These are phyloP conservation scores for Wickerhamiella sorbophila DNA, from an alignment of 805 yeast species.

Conservation along the genomic window DNA sequence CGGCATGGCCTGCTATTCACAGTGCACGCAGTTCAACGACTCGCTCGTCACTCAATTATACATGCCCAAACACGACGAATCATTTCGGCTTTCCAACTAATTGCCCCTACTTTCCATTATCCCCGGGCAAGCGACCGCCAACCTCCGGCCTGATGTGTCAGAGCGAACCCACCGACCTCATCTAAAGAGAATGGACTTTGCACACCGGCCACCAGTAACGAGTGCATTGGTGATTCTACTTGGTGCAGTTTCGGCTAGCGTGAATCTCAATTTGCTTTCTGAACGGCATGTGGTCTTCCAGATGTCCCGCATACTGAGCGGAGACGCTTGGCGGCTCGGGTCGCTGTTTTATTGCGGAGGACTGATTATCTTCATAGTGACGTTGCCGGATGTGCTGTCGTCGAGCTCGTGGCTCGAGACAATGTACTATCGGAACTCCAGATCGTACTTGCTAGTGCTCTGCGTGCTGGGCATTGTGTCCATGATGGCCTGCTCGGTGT, in stretches of 20 bases:
- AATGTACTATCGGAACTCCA: slow-evolving; percentile 20
- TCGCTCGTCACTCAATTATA: too few species aligned
- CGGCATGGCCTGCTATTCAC: too few species aligned
- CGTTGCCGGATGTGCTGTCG: slow-evolving; percentile 2
- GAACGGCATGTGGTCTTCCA: slow-evolving; percentile 8
- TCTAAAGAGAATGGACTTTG: too few species aligned
- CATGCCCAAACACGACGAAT: too few species aligned
- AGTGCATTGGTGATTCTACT: slow-evolving; percentile 26
- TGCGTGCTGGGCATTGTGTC: slow-evolving; percentile 19
- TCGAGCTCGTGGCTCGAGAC: slow-evolving; percentile 22
- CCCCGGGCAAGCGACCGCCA: too few species aligned
- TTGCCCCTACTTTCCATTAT: too few species aligned
- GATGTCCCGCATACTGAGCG: slow-evolving; percentile 9
- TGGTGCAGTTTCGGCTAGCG: slow-evolving; percentile 18
- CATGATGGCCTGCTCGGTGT: too few species aligned
- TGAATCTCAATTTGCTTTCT: slow-evolving; percentile 2
- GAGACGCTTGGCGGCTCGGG: slow-evolving; percentile 12
- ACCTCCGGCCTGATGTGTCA: too few species aligned
- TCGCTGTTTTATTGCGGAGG: slow-evolving; percentile 9
- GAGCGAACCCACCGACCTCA: too few species aligned
- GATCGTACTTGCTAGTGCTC: slow-evolving; percentile 9
- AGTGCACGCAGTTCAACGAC: too few species aligned
- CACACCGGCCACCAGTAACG: slow-evolving; percentile 35
- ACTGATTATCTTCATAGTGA: background rate
- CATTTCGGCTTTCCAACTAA: too few species aligned